Percentiles rank a stretch among this genome's conserved stretches.
These are phyloP conservation scores for Fusarium tricinctum DNA, from an alignment of 2,329 filamentous ascomycete species.

Conservation along the genomic window DNA sequence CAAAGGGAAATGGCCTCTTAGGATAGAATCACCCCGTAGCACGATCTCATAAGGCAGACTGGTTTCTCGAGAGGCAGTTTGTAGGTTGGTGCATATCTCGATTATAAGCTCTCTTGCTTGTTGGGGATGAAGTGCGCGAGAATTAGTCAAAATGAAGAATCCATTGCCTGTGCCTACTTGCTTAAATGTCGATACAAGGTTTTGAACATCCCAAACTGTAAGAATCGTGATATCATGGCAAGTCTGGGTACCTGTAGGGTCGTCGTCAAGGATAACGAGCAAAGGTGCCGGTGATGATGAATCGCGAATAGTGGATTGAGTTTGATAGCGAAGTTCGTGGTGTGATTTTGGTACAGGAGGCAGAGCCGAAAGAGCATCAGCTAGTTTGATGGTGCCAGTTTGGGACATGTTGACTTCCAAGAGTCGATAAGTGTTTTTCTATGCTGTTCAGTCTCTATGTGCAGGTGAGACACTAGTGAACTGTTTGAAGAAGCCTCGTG, in stretches of 20 bases:
- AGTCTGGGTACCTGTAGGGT: slow-evolving; percentile 28
- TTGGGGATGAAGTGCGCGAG: slow-evolving; percentile 64
- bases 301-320: accelerated
- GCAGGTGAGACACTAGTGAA: background rate
- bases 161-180: slow-evolving; percentile 11
- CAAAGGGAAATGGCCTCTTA: slow-evolving; percentile 69
- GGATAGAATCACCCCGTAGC: slow-evolving; percentile 68
- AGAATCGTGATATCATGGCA: slow-evolving; percentile 18
- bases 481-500: background rate
- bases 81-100: slow-evolving; percentile 65
- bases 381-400: background rate
- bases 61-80: slow-evolving; percentile 58
- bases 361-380: background rate
- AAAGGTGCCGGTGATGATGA: background rate
- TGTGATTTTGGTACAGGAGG: accelerated
- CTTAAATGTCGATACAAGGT: background rate
- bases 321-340: slow-evolving; percentile 10
- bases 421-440: accelerated
- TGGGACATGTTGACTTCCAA: background rate
- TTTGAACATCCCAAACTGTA: slow-evolving; percentile 15
- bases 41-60: slow-evolving; percentile 66
- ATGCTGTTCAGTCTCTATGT: background rate
- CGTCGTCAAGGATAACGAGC: slow-evolving; percentile 16
- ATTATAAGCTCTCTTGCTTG: slow-evolving; percentile 63
- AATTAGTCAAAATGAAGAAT: slow-evolving; percentile 30